A percentile compares a stretch with the other conserved stretches of the same genome.
phyloP scores from a whole-genome alignment of 1,284 basidiomycete species.

The Sanghuangporus sanghuang region DNA sequence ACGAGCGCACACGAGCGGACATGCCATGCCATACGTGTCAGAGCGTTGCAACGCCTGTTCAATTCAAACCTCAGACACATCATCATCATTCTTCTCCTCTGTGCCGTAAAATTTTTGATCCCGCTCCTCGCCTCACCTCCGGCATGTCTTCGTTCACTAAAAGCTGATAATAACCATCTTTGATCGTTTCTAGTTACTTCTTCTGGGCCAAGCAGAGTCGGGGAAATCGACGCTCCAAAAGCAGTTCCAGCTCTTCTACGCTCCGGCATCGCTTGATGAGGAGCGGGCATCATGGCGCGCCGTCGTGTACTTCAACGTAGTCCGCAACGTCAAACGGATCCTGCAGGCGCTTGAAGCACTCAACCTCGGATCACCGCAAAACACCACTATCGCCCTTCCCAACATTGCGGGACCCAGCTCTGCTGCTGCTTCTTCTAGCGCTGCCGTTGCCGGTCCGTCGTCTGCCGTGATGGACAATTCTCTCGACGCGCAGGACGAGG shows the following conservation, averaged over 20 bases:
- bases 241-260: constrained; percentile 84
- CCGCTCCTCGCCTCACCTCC: background rate
- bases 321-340: constrained; percentile 71
- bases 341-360: constrained; percentile 62
- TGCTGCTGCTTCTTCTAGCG: background rate
- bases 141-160: constrained; percentile 22
- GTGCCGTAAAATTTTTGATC: background rate
- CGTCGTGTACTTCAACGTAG: constrained; percentile 80
- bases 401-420: background rate
- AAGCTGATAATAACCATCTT: background rate
- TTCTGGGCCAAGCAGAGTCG: constrained; percentile 78
- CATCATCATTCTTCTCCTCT: background rate
- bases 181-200: constrained; percentile 46
- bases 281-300: constrained; percentile 77
- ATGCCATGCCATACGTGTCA: background rate
- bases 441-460: background rate
- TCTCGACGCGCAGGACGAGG: background rate
- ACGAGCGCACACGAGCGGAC: background rate
- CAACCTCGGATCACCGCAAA: constrained; percentile 45
- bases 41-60: background rate
- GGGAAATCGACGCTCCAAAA: constrained; percentile 81
- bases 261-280: constrained; percentile 65
- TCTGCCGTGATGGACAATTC: background rate
- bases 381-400: constrained; percentile 12
- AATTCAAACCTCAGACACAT: background rate